Evolutionary conservation across 352 stramenopile genomes (phyloP), one percentile per base, ranked within the genome.

Genomic region (Discostella stelligera): DNA sequence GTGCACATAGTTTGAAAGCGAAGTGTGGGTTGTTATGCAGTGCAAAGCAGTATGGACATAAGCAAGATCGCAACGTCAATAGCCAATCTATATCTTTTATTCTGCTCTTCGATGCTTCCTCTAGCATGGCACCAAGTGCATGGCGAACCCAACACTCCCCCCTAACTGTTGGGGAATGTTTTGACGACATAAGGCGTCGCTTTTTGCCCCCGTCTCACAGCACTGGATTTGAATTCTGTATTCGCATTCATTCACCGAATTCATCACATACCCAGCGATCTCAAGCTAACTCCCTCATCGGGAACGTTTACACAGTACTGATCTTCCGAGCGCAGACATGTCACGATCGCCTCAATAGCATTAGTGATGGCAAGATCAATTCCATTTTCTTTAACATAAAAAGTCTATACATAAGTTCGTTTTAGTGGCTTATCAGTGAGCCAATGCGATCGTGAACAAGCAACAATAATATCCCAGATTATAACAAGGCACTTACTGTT

Each of bases 291-390:
- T 23, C 73, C 85, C 53, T 84, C 54, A 54, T 93, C 87, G 10
- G 87, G 87, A 52, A 87, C 74, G 63, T 75, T 85, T 0, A 82
- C 80, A 73, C 87, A 93, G 53, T 83, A 93, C 20, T 82, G 80
- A 49, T 93, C 85, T 61, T 91, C 85, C 16, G 80, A 90, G 13
- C 87, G 55, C 10, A 93, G 62, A 69, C 87, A 93, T 11, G 75
- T 71, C 27, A 85, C 79, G 71, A 91, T 89, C 7, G 85, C 76
- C 69, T 93, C 87, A 61, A 93, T 83, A 16, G 87, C 85, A 83
- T 90, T 90, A 11, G 68, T 85, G n/a, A 91, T 87, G 7, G 87
- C 69, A n/a, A 93, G 49, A 77, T 93, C 87, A 64, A 93, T 89
- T 3, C 87, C 87, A 79, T 93, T 93, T 44, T 93, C 87, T 49